Percentiles rank a stretch among this genome's conserved stretches.
These are phyloP conservation scores for Trypethelium eluteriae DNA, from an alignment of 495 filamentous ascomycete species.

Conservation along the genomic window DNA sequence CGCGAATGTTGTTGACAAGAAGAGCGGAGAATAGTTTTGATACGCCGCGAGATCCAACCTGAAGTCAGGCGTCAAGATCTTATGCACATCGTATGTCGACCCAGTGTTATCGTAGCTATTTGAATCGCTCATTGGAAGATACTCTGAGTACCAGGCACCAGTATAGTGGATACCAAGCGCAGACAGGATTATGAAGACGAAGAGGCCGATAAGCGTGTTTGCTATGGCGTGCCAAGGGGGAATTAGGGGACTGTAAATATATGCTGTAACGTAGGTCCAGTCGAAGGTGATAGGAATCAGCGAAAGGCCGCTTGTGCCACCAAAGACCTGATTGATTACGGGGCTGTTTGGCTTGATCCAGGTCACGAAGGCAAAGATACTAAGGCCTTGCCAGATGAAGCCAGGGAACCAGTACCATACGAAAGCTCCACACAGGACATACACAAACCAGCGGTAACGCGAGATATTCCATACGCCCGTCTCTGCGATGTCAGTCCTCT, in stretches of 20 bases:
- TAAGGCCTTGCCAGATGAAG: constrained; percentile 78
- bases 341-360: constrained; percentile 76
- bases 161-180: constrained; percentile 32
- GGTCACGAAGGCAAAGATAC: constrained; percentile 83
- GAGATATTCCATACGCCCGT: constrained; percentile 64
- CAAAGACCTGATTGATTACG: constrained; percentile 30
- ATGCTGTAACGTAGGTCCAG: constrained; percentile 64
- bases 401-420: constrained; percentile 81
- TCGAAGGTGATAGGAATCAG: constrained; percentile 87
- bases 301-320: constrained; percentile 71
- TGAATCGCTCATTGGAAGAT: constrained; percentile 71
- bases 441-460: constrained; percentile 73
- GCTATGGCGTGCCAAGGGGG: constrained; percentile 59
- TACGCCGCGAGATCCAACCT: constrained; percentile 62
- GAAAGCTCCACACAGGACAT: constrained; percentile 29
- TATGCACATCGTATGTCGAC: constrained; percentile 62
- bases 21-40: constrained; percentile 65
- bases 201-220: constrained; percentile 51
- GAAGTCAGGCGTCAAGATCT: constrained; percentile 62
- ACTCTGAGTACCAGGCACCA: constrained; percentile 67
- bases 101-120: constrained; percentile 77
- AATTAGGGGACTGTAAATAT: constrained; percentile 59
- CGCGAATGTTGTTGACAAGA: constrained; percentile 71
- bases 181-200: constrained; percentile 25
- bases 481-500: constrained; percentile 69